Conservation (phyloP, 2,329 filamentous ascomycete species). For the Kalmusia sp. region DNA sequence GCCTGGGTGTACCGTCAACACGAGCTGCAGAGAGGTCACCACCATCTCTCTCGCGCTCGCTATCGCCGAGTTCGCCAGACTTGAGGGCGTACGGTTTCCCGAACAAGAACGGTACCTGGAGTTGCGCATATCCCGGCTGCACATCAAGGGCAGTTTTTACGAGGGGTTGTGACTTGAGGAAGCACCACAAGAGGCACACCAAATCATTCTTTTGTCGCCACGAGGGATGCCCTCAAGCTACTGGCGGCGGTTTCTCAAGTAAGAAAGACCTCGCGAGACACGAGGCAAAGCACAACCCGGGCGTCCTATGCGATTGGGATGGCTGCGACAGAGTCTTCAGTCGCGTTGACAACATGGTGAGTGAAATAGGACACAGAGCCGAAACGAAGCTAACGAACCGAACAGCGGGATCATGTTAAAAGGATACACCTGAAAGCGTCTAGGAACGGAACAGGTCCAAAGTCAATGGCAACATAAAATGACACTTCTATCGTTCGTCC, state of each 20-base stretch:
- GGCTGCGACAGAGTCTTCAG: conserved; percentile 66
- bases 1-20: conserved; percentile 35
- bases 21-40: conserved; percentile 37
- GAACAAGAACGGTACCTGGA: conserved; percentile 60
- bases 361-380: conserved; percentile 13
- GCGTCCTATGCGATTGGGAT: conserved; percentile 65
- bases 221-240: conserved; percentile 63
- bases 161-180: conserved; percentile 66
- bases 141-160: conserved; percentile 65
- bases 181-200: conserved; percentile 68
- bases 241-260: conserved; percentile 65
- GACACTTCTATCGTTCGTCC: neutral
- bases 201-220: conserved; percentile 68
- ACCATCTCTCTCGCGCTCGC: conserved; percentile 43
- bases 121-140: conserved; percentile 65
- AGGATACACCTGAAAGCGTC: conserved; percentile 48
- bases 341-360: conserved; percentile 68
- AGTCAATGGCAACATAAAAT: conserved; percentile 26
- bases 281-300: conserved; percentile 68
- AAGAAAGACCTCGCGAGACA: conserved; percentile 69
- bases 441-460: conserved; percentile 23
- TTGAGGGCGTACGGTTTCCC: conserved; percentile 51
- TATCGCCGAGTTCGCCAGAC: conserved; percentile 49
- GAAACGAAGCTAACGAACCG: conserved; percentile 22
- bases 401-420: conserved; percentile 50